These are phyloP conservation scores for Gnaphalium uliginosum DNA, from an alignment of 129 eudicot genomes.

Conservation along the genomic window DNA sequence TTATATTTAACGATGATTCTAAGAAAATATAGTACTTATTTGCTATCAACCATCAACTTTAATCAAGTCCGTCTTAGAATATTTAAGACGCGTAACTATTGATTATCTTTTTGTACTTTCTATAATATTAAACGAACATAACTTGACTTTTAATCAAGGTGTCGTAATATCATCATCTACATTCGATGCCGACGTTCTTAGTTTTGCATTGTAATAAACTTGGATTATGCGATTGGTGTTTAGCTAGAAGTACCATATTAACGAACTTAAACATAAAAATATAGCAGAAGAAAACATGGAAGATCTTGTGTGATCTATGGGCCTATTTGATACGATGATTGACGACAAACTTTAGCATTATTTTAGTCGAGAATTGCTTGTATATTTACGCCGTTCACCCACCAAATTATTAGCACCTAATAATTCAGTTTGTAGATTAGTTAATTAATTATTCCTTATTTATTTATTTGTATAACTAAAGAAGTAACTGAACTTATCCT, in stretches of 20 bases:
- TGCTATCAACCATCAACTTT: slow-evolving; percentile 7
- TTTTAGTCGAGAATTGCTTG: slow-evolving; percentile 26
- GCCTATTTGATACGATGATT: slow-evolving; percentile 39
- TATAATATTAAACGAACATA: not conserved
- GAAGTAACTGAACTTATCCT: slow-evolving; percentile 41
- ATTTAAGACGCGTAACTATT: slow-evolving; percentile 17
- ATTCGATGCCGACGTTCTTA: slow-evolving; percentile 22
- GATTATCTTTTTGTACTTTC: slow-evolving; percentile 15
- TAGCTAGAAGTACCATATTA: slow-evolving; percentile 16
- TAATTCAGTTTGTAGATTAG: slow-evolving; percentile 40
- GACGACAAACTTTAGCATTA: slow-evolving; percentile 35
- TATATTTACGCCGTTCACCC: slow-evolving; percentile 61
- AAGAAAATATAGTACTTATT: not conserved
- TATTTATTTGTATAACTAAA: slow-evolving; percentile 22
- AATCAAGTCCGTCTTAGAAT: not conserved
- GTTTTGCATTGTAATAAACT: slow-evolving; percentile 24
- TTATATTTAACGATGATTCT: too few species aligned
- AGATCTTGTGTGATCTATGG: slow-evolving; percentile 68
- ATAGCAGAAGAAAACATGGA: slow-evolving; percentile 49
- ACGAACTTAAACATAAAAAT: not conserved
- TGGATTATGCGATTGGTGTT: slow-evolving; percentile 33
- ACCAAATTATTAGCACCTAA: slow-evolving; percentile 54
- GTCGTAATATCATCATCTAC: slow-evolving; percentile 6
- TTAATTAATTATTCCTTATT: slow-evolving; percentile 7
- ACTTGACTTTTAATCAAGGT: not conserved